Conservation (phyloP, 768 basidiomycete species). For the Dentipellis fragilis region DNA sequence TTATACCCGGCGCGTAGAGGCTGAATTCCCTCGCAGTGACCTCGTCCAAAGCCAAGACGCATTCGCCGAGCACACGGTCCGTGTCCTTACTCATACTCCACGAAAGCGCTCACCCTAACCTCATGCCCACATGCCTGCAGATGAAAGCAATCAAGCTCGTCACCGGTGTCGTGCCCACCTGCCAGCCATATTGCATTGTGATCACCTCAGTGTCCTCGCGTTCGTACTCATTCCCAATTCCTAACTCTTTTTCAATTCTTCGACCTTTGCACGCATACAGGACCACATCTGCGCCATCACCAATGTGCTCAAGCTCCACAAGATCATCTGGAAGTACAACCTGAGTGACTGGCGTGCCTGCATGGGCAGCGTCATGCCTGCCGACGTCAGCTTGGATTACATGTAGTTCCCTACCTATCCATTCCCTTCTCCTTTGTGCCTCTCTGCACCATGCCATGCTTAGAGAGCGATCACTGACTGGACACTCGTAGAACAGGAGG, state of each 20-base stretch:
- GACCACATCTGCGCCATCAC: slow-evolving; percentile 69
- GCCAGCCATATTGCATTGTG: too few species aligned
- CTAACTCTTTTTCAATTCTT: too few species aligned
- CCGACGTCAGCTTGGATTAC: slow-evolving; percentile 5
- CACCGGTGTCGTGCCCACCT: slow-evolving; percentile 49
- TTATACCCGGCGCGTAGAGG: too few species aligned
- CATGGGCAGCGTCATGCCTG: not conserved
- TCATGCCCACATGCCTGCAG: too few species aligned
- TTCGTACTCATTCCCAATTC: too few species aligned
- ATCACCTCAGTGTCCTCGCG: slow-evolving; percentile 54
- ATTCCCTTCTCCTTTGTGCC: not conserved
- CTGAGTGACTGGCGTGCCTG: slow-evolving; percentile 53
- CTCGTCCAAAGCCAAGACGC: slow-evolving; percentile 45
- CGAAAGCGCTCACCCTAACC: slow-evolving; percentile 44
- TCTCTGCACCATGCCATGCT: not conserved
- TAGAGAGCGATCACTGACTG: not conserved
- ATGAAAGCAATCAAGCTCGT: too few species aligned
- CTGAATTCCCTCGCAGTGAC: slow-evolving; percentile 35
- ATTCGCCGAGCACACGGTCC: slow-evolving; percentile 72
- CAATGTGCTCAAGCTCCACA: slow-evolving; percentile 53
- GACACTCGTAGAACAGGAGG: slow-evolving; percentile 15
- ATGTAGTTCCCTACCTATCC: slow-evolving; percentile 2
- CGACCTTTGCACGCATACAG: slow-evolving; percentile 65
- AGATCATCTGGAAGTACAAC: slow-evolving; percentile 66
- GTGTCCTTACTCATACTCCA: slow-evolving; percentile 59